A percentile compares a stretch with the other conserved stretches of the same genome.
Conservation (phyloP, 2,329 filamentous ascomycete species). For the Scedosporium apiospermum region DNA sequence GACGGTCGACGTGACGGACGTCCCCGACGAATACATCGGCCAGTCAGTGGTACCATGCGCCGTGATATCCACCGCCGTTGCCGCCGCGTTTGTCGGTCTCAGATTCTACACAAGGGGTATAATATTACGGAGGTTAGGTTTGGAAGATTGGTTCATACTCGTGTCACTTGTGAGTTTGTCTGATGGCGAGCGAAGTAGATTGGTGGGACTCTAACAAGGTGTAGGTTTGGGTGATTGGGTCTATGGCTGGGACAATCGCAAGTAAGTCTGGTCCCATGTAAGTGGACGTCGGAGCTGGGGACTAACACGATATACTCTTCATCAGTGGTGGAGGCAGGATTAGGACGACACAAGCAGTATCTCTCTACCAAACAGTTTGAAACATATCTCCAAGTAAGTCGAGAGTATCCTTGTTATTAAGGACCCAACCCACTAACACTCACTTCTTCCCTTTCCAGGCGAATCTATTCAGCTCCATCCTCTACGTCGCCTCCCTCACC, state of each 20-base stretch:
- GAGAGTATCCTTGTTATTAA: too few relatives aligned
- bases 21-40: slow-evolving; percentile 10
- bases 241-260: slow-evolving; percentile 8
- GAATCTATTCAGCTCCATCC: slow-evolving; percentile 9
- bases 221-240: slow-evolving; percentile 8
- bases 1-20: background rate
- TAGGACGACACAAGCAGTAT: background rate
- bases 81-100: slow-evolving; percentile 18
- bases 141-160: slow-evolving; percentile 25
- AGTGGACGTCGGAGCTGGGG: background rate
- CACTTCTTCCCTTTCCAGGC: slow-evolving; percentile 6
- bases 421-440: background rate
- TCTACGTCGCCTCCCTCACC: slow-evolving; percentile 12
- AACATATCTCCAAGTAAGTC: slow-evolving; percentile 8
- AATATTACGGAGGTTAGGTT: slow-evolving; percentile 21
- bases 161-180: slow-evolving; percentile 14
- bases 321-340: background rate
- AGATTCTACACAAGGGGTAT: slow-evolving; percentile 24
- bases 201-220: background rate
- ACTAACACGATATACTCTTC: background rate
- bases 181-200: background rate
- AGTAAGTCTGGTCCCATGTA: slow-evolving; percentile 6
- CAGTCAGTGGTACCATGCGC: slow-evolving; percentile 11
- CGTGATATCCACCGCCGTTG: slow-evolving; percentile 13
- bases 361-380: background rate